Conservation (phyloP, 2,329 filamentous ascomycete species). For the Rasamsonia emersonii region DNA sequence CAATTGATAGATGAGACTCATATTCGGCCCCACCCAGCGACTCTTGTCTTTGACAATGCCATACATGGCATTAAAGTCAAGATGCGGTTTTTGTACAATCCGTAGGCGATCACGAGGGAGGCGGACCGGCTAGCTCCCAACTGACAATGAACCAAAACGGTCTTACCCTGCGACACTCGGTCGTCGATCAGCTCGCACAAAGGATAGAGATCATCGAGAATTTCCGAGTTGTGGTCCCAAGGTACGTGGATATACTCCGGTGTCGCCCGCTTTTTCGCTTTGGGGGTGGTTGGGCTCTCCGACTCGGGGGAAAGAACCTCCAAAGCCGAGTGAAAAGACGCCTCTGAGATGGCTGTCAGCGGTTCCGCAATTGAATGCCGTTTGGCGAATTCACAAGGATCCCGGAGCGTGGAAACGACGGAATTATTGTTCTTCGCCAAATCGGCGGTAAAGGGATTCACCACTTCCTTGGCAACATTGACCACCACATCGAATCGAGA, state of each 20-base stretch:
- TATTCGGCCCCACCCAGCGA: slow-evolving; percentile 60
- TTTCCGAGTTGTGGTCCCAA: slow-evolving; percentile 62
- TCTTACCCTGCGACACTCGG: slow-evolving; percentile 48
- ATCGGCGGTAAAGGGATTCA: slow-evolving; percentile 45
- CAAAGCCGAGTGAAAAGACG: slow-evolving; percentile 43
- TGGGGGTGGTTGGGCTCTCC: slow-evolving; percentile 22
- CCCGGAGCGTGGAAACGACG: slow-evolving; percentile 40
- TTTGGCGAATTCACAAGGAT: slow-evolving; percentile 22
- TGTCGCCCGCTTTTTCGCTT: slow-evolving; percentile 22
- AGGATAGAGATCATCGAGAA: slow-evolving; percentile 52
- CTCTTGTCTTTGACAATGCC: slow-evolving; percentile 55
- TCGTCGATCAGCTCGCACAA: slow-evolving; percentile 56
- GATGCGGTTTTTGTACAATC: slow-evolving; percentile 53
- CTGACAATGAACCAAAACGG: slow-evolving; percentile 57
- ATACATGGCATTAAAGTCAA: slow-evolving; percentile 58
- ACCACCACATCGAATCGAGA: slow-evolving; percentile 54
- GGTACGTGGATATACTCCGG: slow-evolving; percentile 58
- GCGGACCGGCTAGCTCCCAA: slow-evolving; percentile 57
- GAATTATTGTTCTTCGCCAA: slow-evolving; percentile 24
- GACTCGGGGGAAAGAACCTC: slow-evolving; percentile 28
- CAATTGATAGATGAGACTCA: slow-evolving; percentile 61
- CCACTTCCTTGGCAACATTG: slow-evolving; percentile 58
- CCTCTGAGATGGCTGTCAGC: slow-evolving; percentile 36
- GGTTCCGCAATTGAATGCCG: slow-evolving; percentile 32
- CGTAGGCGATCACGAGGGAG: slow-evolving; percentile 58